Evolutionary conservation across 2,329 filamentous ascomycete species (phyloP), one percentile per base, ranked within the genome.

Genomic region (Fusarium hostae): DNA sequence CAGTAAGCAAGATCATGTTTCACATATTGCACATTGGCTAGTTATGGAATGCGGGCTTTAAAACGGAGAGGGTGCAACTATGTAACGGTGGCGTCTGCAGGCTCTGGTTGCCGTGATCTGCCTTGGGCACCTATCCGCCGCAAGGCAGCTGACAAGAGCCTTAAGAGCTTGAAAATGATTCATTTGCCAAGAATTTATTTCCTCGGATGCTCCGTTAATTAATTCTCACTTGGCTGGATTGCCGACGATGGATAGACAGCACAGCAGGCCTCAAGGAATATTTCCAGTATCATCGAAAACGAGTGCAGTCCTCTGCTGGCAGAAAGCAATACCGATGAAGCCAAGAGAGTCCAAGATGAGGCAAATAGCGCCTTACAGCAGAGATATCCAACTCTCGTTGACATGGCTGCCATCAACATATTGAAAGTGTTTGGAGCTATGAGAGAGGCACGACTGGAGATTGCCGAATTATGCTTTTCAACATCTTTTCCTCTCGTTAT

Each of bases 1-100:
- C 7, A 26, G 18, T 20, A 20, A 30, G 26, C 12, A 30, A 47
- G 3, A n/a, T 30, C 1, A 12, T 28, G 44, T 16, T 7, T 28
- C 12, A 13, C 5, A 15, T 9, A n/a, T 30, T 10, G 44, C 26
- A 15, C 7, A 15, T 0, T 9, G 9, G 6, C 4, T 10, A n/a
- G 6, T 47, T 28, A 47, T 47, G 44, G 18, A 6, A 47, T 3
- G 12, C 11, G 3, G 6, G 12, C 15, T 5, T 0, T 15, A 7
- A 15, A 18, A 10, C 5, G 5, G 9, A 20, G 2, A 32, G 3
- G 3, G 8, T 9, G 30, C 7, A 50, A 11, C 16, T 13, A 3
- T 50, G n/a, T 2, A 24, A 35, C 1, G 5, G n/a, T 6, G 30
- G 30, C 3, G 47, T 35, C 30, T 13, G 16, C 0, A 18, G 13